phyloP scores from a whole-genome alignment of 306 rosid species.

The Acacia crassicarpa region DNA sequence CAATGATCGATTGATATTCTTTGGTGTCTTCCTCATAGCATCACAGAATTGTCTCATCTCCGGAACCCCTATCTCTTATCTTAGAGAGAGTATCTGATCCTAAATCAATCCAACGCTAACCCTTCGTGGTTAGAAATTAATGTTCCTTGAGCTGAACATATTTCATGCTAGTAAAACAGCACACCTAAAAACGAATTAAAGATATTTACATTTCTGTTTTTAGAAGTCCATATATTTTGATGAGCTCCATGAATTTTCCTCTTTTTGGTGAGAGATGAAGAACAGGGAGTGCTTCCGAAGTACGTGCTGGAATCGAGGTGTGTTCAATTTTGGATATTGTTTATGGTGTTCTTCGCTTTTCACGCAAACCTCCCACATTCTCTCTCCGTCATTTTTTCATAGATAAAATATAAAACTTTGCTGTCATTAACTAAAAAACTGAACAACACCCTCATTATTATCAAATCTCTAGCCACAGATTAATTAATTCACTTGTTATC shows the following conservation, averaged over 20 bases:
- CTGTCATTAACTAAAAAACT: slow-evolving; percentile 44
- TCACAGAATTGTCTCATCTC: too few relatives aligned
- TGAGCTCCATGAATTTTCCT: neutral
- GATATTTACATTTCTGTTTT: neutral
- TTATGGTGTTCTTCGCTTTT: slow-evolving; percentile 47
- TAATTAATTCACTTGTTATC: slow-evolving; percentile 10
- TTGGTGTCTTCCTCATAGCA: too few relatives aligned
- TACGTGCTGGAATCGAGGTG: neutral
- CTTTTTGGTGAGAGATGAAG: neutral
- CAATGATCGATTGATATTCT: too few relatives aligned
- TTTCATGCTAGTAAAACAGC: too few relatives aligned
- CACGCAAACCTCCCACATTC: slow-evolving; percentile 16
- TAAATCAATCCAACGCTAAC: too few relatives aligned
- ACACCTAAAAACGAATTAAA: neutral
- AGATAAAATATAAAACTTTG: slow-evolving; percentile 32
- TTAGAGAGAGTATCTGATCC: too few relatives aligned
- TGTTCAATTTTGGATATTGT: slow-evolving; percentile 19
- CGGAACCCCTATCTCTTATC: too few relatives aligned
- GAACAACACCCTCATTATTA: slow-evolving; percentile 17
- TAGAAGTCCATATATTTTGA: neutral
- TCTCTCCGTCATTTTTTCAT: neutral
- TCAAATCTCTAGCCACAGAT: neutral
- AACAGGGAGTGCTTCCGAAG: neutral
- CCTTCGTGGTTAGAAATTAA: too few relatives aligned
- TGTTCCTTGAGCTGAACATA: too few relatives aligned